Conservation (phyloP, 352 stramenopile genomes). For the Aphanomyces invadans region DNA sequence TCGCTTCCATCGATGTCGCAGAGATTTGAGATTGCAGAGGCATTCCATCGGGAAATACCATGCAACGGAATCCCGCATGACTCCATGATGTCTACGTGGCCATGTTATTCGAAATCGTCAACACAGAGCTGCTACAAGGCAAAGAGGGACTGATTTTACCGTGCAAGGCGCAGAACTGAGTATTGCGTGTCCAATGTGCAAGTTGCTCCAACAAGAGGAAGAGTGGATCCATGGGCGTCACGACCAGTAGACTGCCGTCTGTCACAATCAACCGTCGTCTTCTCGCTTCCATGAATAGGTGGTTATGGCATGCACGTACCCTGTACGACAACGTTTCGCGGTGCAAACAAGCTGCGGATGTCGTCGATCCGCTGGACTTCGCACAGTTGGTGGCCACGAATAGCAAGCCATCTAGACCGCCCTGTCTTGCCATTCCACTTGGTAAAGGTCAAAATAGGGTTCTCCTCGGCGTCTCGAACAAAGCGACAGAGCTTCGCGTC, state of each 20-base stretch:
- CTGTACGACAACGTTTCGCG: constrained; percentile 55
- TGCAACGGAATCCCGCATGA: background rate
- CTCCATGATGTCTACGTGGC: constrained; percentile 11
- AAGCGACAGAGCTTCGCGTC: constrained; percentile 17
- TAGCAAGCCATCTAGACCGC: background rate
- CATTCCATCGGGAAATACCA: constrained; percentile 10
- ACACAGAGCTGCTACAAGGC: background rate
- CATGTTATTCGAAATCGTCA: too few relatives aligned
- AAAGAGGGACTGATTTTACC: background rate
- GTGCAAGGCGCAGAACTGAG: constrained; percentile 8
- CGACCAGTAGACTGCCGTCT: constrained; percentile 54
- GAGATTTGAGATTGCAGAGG: background rate
- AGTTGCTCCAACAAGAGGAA: constrained; percentile 60
- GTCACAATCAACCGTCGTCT: background rate
- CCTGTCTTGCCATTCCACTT: background rate
- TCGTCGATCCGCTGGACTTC: constrained; percentile 14
- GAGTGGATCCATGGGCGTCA: constrained; percentile 57
- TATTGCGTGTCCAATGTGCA: background rate
- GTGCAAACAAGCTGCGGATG: constrained; percentile 17
- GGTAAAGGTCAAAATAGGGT: constrained; percentile 10
- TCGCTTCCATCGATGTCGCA: constrained; percentile 9
- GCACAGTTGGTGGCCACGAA: background rate
- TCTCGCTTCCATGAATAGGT: background rate
- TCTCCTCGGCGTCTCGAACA: constrained; percentile 5
- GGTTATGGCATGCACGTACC: constrained; percentile 23